Percentiles rank a stretch among this genome's conserved stretches.
Evolutionary conservation across 148 eudicot genomes (phyloP).

Genomic region (Rhododendron ovatum): DNA sequence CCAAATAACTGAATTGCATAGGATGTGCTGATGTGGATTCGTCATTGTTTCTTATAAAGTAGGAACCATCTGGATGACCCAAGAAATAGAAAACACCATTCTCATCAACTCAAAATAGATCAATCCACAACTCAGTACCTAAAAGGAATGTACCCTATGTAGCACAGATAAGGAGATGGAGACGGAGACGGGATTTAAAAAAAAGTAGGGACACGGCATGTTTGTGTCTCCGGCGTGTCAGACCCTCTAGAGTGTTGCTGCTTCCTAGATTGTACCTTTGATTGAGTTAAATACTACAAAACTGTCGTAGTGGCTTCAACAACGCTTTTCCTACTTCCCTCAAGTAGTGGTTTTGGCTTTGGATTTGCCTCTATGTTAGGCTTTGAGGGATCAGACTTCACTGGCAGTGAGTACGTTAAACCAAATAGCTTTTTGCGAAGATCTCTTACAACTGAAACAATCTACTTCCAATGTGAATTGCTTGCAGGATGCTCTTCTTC

Average conservation of each 20-base stretch:
- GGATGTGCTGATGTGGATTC: background rate
- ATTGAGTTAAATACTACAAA: background rate
- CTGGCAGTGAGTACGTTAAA: conserved; percentile 34
- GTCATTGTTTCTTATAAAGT: background rate
- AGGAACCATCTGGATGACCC: background rate
- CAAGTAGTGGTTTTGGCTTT: conserved; percentile 33
- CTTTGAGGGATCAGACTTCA: conserved; percentile 41
- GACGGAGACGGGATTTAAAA: background rate
- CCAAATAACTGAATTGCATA: background rate
- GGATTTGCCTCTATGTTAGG: conserved; percentile 39
- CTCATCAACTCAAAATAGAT: background rate
- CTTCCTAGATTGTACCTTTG: background rate
- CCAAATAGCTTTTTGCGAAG: conserved; percentile 83
- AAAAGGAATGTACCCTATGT: background rate
- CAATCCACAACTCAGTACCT: background rate
- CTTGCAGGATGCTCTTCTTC: conserved; percentile 49
- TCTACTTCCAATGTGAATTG: conserved; percentile 31
- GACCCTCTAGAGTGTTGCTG: background rate
- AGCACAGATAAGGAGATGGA: background rate
- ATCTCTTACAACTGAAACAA: conserved; percentile 46
- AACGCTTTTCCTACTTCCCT: conserved; percentile 55
- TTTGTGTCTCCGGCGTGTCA: background rate
- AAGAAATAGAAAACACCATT: background rate
- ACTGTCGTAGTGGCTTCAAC: conserved; percentile 28
- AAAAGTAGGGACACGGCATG: background rate